Conservation (phyloP, 495 filamentous ascomycete species). For the Talaromyces trachyspermus region DNA sequence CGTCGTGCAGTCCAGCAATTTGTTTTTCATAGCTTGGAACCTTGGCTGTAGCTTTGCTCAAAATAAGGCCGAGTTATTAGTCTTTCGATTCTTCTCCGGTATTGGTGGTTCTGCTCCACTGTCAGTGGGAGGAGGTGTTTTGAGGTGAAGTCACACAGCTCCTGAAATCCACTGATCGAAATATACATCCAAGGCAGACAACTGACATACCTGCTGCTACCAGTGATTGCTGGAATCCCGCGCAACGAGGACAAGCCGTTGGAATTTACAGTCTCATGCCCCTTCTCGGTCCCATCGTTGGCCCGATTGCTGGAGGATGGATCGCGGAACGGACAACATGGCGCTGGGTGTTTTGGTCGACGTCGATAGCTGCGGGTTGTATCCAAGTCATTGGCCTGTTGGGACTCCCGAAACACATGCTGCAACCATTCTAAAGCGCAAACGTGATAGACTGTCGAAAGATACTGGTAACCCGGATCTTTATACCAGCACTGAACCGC, state of each 20-base stretch:
- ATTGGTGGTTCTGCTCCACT: slow-evolving; percentile 35
- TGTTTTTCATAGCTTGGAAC: slow-evolving; percentile 36
- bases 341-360: slow-evolving; percentile 49
- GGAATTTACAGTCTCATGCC: slow-evolving; percentile 45
- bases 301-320: slow-evolving; percentile 44
- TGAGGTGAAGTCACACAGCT: no score
- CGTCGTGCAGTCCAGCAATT: slow-evolving; percentile 35
- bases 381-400: no score
- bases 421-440: slow-evolving; percentile 44
- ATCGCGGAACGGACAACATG: slow-evolving; percentile 49
- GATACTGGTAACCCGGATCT: slow-evolving; percentile 47
- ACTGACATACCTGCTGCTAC: no score
- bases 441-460: slow-evolving; percentile 42
- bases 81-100: slow-evolving; percentile 41
- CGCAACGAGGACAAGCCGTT: slow-evolving; percentile 51
- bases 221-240: slow-evolving; percentile 27
- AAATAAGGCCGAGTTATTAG: slow-evolving; percentile 34
- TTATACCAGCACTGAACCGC: slow-evolving; percentile 39
- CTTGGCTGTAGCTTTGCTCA: slow-evolving; percentile 38
- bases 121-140: slow-evolving; percentile 39
- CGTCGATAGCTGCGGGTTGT: slow-evolving; percentile 40
- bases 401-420: slow-evolving; percentile 41
- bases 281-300: slow-evolving; percentile 46
- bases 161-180: no score
- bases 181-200: no score